Percentiles rank a stretch among this genome's conserved stretches.
Conservation (phyloP, 2,329 filamentous ascomycete species). For the Aspergillus caelatus region DNA sequence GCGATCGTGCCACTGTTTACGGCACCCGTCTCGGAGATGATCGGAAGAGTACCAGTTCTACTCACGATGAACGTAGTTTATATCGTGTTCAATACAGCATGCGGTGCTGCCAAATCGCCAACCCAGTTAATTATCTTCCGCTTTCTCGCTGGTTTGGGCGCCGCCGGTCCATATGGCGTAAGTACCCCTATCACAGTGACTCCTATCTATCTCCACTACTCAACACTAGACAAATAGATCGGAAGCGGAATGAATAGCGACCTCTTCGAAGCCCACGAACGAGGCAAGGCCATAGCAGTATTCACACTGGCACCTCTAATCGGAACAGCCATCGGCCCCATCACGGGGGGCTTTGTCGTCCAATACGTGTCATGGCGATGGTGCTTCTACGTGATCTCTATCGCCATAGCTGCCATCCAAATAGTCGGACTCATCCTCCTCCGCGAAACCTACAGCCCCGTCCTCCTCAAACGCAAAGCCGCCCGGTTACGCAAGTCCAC, state of each 20-base stretch:
- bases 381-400: slow-evolving; percentile 69
- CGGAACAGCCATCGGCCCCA: slow-evolving; percentile 66
- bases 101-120: slow-evolving; percentile 42
- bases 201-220: not conserved
- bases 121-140: slow-evolving; percentile 6
- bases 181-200: not conserved
- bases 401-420: slow-evolving; percentile 63
- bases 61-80: slow-evolving; percentile 36
- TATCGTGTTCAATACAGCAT: slow-evolving; percentile 61
- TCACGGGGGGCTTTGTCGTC: slow-evolving; percentile 66
- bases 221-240: slow-evolving; percentile 29
- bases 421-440: slow-evolving; percentile 62
- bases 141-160: slow-evolving; percentile 2
- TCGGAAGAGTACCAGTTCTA: not conserved
- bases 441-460: slow-evolving; percentile 66
- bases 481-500: slow-evolving; percentile 47
- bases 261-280: slow-evolving; percentile 62
- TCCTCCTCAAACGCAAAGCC: slow-evolving; percentile 58
- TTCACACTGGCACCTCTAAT: slow-evolving; percentile 66
- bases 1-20: slow-evolving; percentile 30
- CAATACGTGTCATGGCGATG: slow-evolving; percentile 69
- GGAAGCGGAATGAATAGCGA: slow-evolving; percentile 57
- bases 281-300: slow-evolving; percentile 63
- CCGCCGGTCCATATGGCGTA: slow-evolving; percentile 8
- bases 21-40: not conserved